A percentile compares a stretch with the other conserved stretches of the same genome.
Evolutionary conservation across 495 filamentous ascomycete species (phyloP).

Genomic region (Monascus purpureus): DNA sequence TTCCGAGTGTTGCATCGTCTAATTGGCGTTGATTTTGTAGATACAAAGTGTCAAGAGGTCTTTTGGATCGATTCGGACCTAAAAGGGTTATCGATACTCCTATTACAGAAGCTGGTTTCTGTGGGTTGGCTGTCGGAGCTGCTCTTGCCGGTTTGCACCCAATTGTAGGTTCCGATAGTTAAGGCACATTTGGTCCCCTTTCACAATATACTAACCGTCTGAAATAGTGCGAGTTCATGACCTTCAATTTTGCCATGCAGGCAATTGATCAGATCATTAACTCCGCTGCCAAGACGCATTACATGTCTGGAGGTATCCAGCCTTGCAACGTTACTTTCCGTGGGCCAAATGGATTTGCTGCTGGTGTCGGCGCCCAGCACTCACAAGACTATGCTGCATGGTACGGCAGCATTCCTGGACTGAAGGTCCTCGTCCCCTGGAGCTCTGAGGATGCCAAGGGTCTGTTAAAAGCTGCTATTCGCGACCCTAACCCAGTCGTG

Average conservation of each 20-base stretch:
- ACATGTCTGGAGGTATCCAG: conserved; percentile 99
- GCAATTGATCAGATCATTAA: conserved; percentile 99
- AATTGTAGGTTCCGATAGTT: conserved; percentile 47
- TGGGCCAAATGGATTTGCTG: conserved; percentile 92
- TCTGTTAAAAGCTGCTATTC: conserved; percentile 90
- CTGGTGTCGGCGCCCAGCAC: conserved; percentile 94
- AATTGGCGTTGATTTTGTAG: conserved; percentile 18
- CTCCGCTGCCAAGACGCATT: conserved; percentile 96
- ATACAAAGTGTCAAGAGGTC: conserved; percentile 97
- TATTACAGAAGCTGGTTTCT: conserved; percentile 94
- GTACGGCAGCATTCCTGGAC: conserved; percentile 94
- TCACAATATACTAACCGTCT: conserved; percentile 3
- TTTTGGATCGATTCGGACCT: conserved; percentile 91
- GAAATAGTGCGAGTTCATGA: conserved; percentile 98
- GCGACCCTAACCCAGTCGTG: conserved; percentile 92
- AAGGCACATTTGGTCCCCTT: not conserved
- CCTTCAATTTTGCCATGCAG: conserved; percentile 99
- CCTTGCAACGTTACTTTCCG: conserved; percentile 99
- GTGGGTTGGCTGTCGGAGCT: conserved; percentile 83
- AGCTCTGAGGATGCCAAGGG: conserved; percentile 97
- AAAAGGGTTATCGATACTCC: conserved; percentile 97
- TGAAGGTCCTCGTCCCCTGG: conserved; percentile 94
- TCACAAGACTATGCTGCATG: conserved; percentile 96
- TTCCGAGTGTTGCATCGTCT: too few relatives aligned
- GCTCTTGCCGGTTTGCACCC: conserved; percentile 89